A percentile compares a stretch with the other conserved stretches of the same genome.
phyloP scores from a whole-genome alignment of 2,329 filamentous ascomycete genomes.

The Pyricularia pennisetigena region DNA sequence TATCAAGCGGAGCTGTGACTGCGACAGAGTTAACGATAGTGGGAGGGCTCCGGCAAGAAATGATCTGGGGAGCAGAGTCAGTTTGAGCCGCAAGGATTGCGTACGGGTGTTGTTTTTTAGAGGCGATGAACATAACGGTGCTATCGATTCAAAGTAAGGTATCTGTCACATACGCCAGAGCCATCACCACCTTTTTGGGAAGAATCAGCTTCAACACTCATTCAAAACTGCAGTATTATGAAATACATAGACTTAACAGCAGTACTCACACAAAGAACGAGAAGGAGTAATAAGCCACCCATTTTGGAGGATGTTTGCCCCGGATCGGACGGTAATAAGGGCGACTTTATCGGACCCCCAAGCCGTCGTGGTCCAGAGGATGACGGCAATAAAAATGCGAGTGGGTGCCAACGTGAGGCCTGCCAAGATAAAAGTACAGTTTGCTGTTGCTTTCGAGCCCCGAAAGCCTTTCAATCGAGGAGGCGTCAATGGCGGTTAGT shows the following conservation, averaged over 20 bases:
- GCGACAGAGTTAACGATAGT: constrained; percentile 77
- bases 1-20: constrained; percentile 78
- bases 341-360: not conserved
- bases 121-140: not conserved
- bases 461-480: not conserved
- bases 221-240: too few relatives aligned
- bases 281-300: constrained; percentile 22
- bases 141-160: not conserved
- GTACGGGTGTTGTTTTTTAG: not conserved
- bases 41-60: constrained; percentile 89
- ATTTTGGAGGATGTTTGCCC: constrained; percentile 12
- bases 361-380: not conserved
- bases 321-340: not conserved
- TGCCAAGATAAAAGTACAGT: not conserved
- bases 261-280: constrained; percentile 21
- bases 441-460: not conserved
- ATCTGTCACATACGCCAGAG: constrained; percentile 38
- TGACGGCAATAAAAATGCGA: not conserved
- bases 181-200: constrained; percentile 38
- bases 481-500: not conserved
- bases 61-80: constrained; percentile 47
- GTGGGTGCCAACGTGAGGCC: not conserved
- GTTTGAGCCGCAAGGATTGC: not conserved
- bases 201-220: constrained; percentile 10
- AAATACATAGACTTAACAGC: not conserved